Percentiles rank a stretch among this genome's conserved stretches.
These are phyloP conservation scores for Hypoxylon rickii DNA, from an alignment of 495 filamentous ascomycete genomes.

Conservation along the genomic window DNA sequence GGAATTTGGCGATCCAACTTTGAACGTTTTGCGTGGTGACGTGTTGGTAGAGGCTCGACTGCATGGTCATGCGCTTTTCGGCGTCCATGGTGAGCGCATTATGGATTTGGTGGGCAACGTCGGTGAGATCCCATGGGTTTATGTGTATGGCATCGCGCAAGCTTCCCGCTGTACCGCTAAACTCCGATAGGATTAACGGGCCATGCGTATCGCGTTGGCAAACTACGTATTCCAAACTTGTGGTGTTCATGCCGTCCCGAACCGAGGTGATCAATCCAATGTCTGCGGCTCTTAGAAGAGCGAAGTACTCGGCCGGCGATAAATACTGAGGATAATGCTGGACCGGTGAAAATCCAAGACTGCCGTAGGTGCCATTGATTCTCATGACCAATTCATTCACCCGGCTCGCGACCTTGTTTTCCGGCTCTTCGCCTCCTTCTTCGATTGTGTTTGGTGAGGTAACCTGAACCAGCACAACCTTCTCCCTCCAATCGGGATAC, in stretches of 20 bases:
- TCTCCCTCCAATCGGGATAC: constrained; percentile 85
- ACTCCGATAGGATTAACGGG: constrained; percentile 91
- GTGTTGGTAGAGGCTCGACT: constrained; percentile 73
- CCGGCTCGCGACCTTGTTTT: constrained; percentile 77
- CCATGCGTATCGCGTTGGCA: constrained; percentile 84
- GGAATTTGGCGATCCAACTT: constrained; percentile 76
- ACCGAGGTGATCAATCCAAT: constrained; percentile 91
- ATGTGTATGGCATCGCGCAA: constrained; percentile 86
- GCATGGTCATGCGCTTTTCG: constrained; percentile 61
- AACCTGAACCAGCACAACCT: constrained; percentile 94
- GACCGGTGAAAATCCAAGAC: constrained; percentile 81
- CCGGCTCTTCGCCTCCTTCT: constrained; percentile 68
- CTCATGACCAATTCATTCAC: constrained; percentile 85
- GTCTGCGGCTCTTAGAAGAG: constrained; percentile 82
- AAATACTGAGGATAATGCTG: constrained; percentile 93
- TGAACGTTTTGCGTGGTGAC: constrained; percentile 83
- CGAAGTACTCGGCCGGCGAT: constrained; percentile 85
- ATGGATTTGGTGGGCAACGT: constrained; percentile 79
- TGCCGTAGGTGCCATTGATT: constrained; percentile 89
- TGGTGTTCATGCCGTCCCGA: constrained; percentile 96
- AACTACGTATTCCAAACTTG: constrained; percentile 88
- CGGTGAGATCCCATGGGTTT: constrained; percentile 88
- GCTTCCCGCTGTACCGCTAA: constrained; percentile 89
- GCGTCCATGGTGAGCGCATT: constrained; percentile 73
- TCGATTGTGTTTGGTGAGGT: constrained; percentile 84